Evolutionary conservation across 1,284 basidiomycete genomes (phyloP).

Genomic region (Naganishia sp.): DNA sequence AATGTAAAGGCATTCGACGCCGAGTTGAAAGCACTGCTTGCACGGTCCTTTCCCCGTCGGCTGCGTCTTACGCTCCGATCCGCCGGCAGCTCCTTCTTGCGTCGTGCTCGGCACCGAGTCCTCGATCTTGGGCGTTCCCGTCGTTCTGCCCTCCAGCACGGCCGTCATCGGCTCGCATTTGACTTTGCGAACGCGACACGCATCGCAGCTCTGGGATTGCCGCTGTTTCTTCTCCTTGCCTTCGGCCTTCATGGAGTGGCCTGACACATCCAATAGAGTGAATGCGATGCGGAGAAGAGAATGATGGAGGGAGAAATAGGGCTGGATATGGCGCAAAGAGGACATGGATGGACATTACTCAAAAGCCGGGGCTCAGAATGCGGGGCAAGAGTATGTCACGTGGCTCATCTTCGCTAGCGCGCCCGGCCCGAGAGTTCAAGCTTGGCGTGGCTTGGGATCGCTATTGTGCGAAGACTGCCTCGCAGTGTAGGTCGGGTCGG

Average conservation of each 20-base stretch:
- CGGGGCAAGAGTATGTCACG: too few relatives aligned
- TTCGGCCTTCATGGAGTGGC: constrained; percentile 14
- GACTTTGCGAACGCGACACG: constrained; percentile 31
- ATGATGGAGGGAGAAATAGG: neutral
- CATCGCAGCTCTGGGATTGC: constrained; percentile 28
- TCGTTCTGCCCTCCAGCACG: neutral
- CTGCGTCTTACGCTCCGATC: neutral
- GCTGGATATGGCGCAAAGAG: neutral
- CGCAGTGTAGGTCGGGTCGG: too few relatives aligned
- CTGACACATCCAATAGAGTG: neutral
- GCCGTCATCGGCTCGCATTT: constrained; percentile 17
- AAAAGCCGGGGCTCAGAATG: too few relatives aligned
- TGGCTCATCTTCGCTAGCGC: too few relatives aligned
- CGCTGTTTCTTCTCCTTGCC: constrained; percentile 23
- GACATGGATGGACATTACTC: too few relatives aligned
- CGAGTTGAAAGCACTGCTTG: constrained; percentile 31
- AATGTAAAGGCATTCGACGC: constrained; percentile 64
- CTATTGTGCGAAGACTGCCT: too few relatives aligned
- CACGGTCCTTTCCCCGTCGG: constrained; percentile 3
- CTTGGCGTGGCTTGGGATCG: too few relatives aligned
- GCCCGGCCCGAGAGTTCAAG: too few relatives aligned
- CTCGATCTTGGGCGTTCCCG: neutral
- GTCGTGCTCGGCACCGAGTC: neutral
- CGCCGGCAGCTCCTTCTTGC: neutral
- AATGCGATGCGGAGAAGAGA: neutral